A percentile compares a stretch with the other conserved stretches of the same genome.
Conservation (phyloP, 2,329 filamentous ascomycete genomes). For the Aspergillus spinulosporus region DNA sequence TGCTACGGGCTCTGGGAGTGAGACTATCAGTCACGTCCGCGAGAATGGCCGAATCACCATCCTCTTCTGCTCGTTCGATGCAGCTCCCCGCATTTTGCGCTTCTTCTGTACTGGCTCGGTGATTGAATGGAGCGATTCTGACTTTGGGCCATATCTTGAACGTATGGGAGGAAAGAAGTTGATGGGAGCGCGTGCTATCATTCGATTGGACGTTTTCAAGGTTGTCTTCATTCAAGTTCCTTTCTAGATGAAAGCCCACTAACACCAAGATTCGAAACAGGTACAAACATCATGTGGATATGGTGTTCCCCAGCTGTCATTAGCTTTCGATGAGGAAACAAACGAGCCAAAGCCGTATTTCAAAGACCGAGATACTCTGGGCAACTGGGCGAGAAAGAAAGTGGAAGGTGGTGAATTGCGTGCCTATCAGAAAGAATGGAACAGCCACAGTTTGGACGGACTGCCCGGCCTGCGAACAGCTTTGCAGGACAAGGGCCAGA, state of each 20-base stretch:
- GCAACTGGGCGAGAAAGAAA: slow-evolving; percentile 52
- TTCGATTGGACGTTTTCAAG: slow-evolving; percentile 63
- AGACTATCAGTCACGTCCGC: slow-evolving; percentile 73
- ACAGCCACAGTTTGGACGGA: slow-evolving; percentile 59
- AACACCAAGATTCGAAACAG: slow-evolving; percentile 5
- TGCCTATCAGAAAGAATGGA: slow-evolving; percentile 59
- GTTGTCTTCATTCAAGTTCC: slow-evolving; percentile 27
- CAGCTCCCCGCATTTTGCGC: slow-evolving; percentile 61
- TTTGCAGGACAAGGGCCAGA: slow-evolving; percentile 52
- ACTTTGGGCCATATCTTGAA: slow-evolving; percentile 48
- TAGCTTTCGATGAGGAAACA: slow-evolving; percentile 37
- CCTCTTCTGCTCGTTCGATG: slow-evolving; percentile 69
- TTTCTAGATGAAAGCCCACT: background rate
- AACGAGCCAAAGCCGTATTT: slow-evolving; percentile 37
- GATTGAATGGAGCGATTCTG: slow-evolving; percentile 59
- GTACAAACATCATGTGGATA: slow-evolving; percentile 67
- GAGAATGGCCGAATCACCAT: slow-evolving; percentile 75
- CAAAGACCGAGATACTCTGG: slow-evolving; percentile 58
- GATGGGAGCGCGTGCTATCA: slow-evolving; percentile 59
- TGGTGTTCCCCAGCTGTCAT: slow-evolving; percentile 58
- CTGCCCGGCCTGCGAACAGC: slow-evolving; percentile 59
- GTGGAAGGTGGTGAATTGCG: slow-evolving; percentile 52
- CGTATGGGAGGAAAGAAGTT: slow-evolving; percentile 49
- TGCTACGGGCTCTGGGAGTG: slow-evolving; percentile 71
- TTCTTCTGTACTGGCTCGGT: slow-evolving; percentile 63